Conservation (phyloP, 208 protist genomes). For the Blastocrithidia nonstop region DNA sequence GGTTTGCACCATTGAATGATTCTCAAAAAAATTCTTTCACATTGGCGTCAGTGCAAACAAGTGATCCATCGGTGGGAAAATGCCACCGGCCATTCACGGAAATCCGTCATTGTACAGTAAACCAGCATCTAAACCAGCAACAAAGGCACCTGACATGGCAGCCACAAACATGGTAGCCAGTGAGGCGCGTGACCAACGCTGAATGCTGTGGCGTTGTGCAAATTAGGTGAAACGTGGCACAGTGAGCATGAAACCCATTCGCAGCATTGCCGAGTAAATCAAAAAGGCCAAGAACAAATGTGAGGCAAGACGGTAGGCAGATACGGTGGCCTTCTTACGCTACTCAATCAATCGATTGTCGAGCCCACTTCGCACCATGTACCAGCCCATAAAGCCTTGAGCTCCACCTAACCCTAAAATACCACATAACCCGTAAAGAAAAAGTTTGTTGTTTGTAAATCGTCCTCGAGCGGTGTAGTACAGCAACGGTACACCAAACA, state of each 20-base stretch:
- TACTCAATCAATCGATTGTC: constrained; percentile 73
- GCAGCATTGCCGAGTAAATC: constrained; percentile 84
- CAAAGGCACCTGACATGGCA: constrained; percentile 77
- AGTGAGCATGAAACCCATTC: constrained; percentile 55
- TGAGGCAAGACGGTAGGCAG: constrained; percentile 82
- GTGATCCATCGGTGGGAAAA: constrained; percentile 59
- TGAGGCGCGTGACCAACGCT: constrained; percentile 21
- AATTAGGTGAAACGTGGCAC: constrained; percentile 14
- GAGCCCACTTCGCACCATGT: constrained; percentile 94
- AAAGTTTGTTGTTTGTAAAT: constrained; percentile 25
- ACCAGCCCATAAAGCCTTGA: constrained; percentile 94
- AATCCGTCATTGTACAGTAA: constrained; percentile 85
- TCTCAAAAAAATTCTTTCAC: constrained; percentile 81
- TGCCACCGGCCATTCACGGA: constrained; percentile 73
- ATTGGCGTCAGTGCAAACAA: constrained; percentile 34
- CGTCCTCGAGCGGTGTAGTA: constrained; percentile 68
- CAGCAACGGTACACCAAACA: constrained; percentile 80
- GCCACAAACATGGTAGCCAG: constrained; percentile 62
- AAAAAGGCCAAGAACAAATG: constrained; percentile 91
- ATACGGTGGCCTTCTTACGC: constrained; percentile 53
- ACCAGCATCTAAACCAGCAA: constrained; percentile 82
- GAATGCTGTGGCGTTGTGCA: constrained; percentile 10
- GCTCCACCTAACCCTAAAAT: constrained; percentile 46
- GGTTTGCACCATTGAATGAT: constrained; percentile 60
- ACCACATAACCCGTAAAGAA: constrained; percentile 29